Evolutionary conservation across 768 basidiomycete species (phyloP), one percentile per base, ranked within the genome.

Genomic region (Polyporus arcularius): DNA sequence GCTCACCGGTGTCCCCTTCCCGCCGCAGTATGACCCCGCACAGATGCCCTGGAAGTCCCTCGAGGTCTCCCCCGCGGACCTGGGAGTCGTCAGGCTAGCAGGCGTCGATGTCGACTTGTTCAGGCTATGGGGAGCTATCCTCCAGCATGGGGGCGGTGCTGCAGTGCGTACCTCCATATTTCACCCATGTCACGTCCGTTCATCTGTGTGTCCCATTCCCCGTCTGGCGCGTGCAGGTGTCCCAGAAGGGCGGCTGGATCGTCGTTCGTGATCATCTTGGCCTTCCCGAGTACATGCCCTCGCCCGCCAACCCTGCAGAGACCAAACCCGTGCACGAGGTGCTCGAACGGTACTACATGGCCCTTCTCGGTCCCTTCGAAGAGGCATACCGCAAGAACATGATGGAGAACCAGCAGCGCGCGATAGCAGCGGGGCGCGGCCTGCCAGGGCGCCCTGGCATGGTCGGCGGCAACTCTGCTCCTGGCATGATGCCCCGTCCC

Each of bases 51-150:
- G 88, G 86, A 84, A 85, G 68, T 74, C 75, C 54, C 75, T 94
- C 60, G 89, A 92, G 60, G 77, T 82, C 30, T 82, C 85, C 11
- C 68, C 77, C 57, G 65, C 68, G 10, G 88, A 89, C 63, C 65
- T 80, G 11, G 92, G 92, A 35, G 74, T 80, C 42, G 79, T 93
- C 71, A 83, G 84, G 50, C 68, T 94, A 18, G 88, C 85, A 3
- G 89, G 88, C 16, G 88, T 82, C 71, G 90, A 92, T 65, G 74
- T 94, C 47, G 87, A 90, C 70, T 72, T 94, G n/a, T 86, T 88
- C 72, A 88, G 80, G 68, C 74, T 94, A 10, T 93, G 88, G 86
- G 79, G 78, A 12, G 62, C 83, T 43, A 87, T 90, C 47, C 75
- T 75, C 58, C 80, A 84, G 63, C 66, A 74, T 39, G 92, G 92